Percentiles rank a stretch among this genome's conserved stretches.
Conservation (phyloP, 495 filamentous ascomycete genomes). For the Apiosordaria backusii region DNA sequence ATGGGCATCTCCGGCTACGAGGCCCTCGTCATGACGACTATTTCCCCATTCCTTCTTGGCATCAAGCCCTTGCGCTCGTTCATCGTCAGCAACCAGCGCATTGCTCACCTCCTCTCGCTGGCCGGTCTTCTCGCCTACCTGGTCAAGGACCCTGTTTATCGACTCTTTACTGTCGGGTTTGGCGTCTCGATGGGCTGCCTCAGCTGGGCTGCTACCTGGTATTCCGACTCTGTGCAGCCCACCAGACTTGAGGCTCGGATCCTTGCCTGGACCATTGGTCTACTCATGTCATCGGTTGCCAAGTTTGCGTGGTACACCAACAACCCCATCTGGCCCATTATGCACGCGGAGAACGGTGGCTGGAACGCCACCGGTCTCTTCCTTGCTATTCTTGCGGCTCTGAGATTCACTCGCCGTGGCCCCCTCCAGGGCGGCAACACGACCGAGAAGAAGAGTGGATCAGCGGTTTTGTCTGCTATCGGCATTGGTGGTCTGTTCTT, state of each 20-base stretch:
- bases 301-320: conserved; percentile 97
- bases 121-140: conserved; percentile 76
- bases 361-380: conserved; percentile 82
- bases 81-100: conserved; percentile 62
- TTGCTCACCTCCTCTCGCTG: conserved; percentile 72
- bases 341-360: conserved; percentile 84
- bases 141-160: conserved; percentile 65
- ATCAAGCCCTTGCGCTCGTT: conserved; percentile 65
- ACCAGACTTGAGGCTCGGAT: conserved; percentile 75
- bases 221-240: conserved; percentile 70
- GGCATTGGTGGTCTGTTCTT: conserved; percentile 85
- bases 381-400: conserved; percentile 69
- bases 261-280: conserved; percentile 73
- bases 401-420: conserved; percentile 62
- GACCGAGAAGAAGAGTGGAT: conserved; percentile 53
- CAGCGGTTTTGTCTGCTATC: conserved; percentile 65
- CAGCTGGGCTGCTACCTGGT: conserved; percentile 76
- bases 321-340: conserved; percentile 95
- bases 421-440: conserved; percentile 49
- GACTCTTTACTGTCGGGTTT: conserved; percentile 77
- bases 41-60: conserved; percentile 77
- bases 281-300: conserved; percentile 78
- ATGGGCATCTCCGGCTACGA: conserved; percentile 99
- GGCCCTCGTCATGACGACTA: conserved; percentile 75
- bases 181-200: conserved; percentile 74